These are phyloP conservation scores for Trichoderma oligosporum DNA, from an alignment of 2,329 filamentous ascomycete genomes.

Conservation along the genomic window DNA sequence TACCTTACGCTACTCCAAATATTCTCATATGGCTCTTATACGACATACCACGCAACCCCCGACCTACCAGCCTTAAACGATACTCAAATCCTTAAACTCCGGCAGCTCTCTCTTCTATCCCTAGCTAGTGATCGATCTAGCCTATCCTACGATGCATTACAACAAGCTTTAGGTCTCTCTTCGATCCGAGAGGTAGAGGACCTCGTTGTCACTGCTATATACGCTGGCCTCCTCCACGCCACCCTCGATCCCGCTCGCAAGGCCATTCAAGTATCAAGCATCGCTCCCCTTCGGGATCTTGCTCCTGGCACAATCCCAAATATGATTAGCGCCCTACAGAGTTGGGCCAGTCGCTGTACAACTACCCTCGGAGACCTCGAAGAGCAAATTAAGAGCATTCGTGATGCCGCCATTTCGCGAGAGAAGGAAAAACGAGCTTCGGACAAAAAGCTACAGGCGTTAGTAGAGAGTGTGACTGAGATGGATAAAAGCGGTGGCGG, in stretches of 20 bases:
- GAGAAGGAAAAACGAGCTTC: constrained; percentile 48
- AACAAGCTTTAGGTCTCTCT: constrained; percentile 61
- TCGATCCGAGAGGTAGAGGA: constrained; percentile 72
- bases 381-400: constrained; percentile 65
- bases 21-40: constrained; percentile 90
- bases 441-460: constrained; percentile 45
- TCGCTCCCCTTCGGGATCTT: constrained; percentile 83
- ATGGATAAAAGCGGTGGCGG: constrained; percentile 34
- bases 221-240: constrained; percentile 74
- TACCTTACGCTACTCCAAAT: constrained; percentile 74
- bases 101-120: constrained; percentile 82
- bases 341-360: constrained; percentile 77
- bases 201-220: constrained; percentile 82
- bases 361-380: constrained; percentile 72
- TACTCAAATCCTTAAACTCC: constrained; percentile 77
- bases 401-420: constrained; percentile 51
- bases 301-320: constrained; percentile 65
- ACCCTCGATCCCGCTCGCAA: constrained; percentile 77
- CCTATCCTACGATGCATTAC: constrained; percentile 71
- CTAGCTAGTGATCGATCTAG: constrained; percentile 65
- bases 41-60: constrained; percentile 56
- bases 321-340: constrained; percentile 64
- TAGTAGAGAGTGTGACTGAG: constrained; percentile 47
- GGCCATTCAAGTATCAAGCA: constrained; percentile 70
- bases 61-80: constrained; percentile 67